Percentiles rank a stretch among this genome's conserved stretches.
These are phyloP conservation scores for Neospermospora avenae DNA, from an alignment of 2,329 filamentous ascomycete species.

Conservation along the genomic window DNA sequence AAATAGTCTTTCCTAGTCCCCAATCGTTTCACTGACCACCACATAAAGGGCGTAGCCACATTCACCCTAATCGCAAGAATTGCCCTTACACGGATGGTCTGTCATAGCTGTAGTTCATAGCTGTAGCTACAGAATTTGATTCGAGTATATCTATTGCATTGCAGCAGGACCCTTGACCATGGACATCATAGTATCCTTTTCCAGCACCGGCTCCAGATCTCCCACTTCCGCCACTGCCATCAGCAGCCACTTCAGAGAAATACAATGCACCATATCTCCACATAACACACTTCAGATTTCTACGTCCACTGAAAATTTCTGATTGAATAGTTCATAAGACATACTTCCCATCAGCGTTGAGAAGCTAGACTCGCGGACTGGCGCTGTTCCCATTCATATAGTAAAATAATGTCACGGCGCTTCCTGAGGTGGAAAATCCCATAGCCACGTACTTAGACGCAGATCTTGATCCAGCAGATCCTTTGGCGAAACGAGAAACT, in stretches of 20 bases:
- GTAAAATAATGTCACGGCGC: conserved; percentile 38
- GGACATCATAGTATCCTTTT: conserved; percentile 61
- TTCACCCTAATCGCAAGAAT: conserved; percentile 44
- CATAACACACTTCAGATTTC: conserved; percentile 65
- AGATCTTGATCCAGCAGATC: conserved; percentile 17
- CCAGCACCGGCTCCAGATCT: conserved; percentile 48
- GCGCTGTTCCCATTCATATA: conserved; percentile 40
- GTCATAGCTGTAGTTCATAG: conserved; percentile 56
- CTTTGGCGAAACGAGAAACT: conserved; percentile 36
- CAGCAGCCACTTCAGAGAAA: conserved; percentile 58
- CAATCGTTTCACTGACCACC: conserved; percentile 32
- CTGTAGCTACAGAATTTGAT: conserved; percentile 55
- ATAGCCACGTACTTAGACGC: conserved; percentile 47
- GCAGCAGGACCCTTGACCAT: conserved; percentile 55
- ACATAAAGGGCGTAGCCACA: conserved; percentile 45
- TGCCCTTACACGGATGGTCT: conserved; percentile 53
- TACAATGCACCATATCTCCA: conserved; percentile 71
- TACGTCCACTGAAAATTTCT: conserved; percentile 69
- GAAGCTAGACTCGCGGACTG: conserved; percentile 33
- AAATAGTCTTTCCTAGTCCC: conserved; percentile 35
- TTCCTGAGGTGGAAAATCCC: conserved; percentile 40
- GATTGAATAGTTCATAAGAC: conserved; percentile 61
- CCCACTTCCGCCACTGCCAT: conserved; percentile 49
- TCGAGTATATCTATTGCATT: conserved; percentile 66
- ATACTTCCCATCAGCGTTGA: conserved; percentile 46